A percentile compares a stretch with the other conserved stretches of the same genome.
Evolutionary conservation across 352 stramenopile genomes (phyloP).

Genomic region (Sclerospora graminicola): DNA sequence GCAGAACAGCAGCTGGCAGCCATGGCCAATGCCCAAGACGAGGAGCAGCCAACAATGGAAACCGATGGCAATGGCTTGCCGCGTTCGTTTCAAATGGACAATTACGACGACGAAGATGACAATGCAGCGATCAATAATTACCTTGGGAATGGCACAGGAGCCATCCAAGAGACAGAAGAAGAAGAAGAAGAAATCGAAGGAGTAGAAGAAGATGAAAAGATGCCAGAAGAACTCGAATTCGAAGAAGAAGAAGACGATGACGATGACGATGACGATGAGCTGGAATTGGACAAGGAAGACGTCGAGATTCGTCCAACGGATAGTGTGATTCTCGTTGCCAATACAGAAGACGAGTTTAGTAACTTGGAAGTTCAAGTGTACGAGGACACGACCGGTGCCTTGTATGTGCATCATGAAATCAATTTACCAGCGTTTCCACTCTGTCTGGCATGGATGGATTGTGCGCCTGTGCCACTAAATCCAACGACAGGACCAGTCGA

Average conservation of each 20-base stretch:
- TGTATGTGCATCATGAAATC: conserved; percentile 99
- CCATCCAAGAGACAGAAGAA: conserved; percentile 35
- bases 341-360: conserved; percentile 97
- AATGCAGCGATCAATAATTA: conserved; percentile 78
- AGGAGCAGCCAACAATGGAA: conserved; percentile 12
- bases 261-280: conserved; percentile 55
- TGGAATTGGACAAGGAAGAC: conserved; percentile 86
- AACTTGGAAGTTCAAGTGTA: conserved; percentile 98
- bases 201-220: conserved; percentile 12
- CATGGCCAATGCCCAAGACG: conserved; percentile 9
- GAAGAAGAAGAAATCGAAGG: conserved; percentile 1
- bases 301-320: conserved; percentile 91
- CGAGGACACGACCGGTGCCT: conserved; percentile 91
- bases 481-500: conserved; percentile 54
- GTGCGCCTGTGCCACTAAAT: conserved; percentile 55
- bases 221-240: conserved; percentile 34
- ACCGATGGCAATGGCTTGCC: conserved; percentile 43
- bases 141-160: conserved; percentile 26
- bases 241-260: conserved; percentile 42
- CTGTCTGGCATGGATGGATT: conserved; percentile 95
- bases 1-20: conserved; percentile 15
- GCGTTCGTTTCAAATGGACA: conserved; percentile 75
- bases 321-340: conserved; percentile 92
- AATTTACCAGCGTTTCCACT: conserved; percentile 97
- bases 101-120: conserved; percentile 83